A percentile compares a stretch with the other conserved stretches of the same genome.
Conservation (phyloP, 2,329 filamentous ascomycete genomes). For the Ramularia collo-cygni region DNA sequence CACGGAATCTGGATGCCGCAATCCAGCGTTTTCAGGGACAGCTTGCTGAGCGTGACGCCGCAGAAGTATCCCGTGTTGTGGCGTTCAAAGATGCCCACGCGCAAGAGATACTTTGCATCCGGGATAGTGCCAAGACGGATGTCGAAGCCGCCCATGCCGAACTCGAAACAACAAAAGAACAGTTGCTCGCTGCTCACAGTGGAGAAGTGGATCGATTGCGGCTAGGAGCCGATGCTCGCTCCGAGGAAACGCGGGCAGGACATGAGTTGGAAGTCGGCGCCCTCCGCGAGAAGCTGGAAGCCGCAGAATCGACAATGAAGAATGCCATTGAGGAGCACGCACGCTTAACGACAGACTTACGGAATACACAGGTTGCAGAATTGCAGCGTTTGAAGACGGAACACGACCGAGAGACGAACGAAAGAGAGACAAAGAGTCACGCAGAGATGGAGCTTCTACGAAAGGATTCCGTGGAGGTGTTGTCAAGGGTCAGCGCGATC, state of each 20-base stretch:
- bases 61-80: background rate
- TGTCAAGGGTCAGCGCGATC: slow-evolving; percentile 4
- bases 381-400: slow-evolving; percentile 8
- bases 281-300: slow-evolving; percentile 3
- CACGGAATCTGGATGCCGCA: background rate
- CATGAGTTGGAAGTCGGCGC: slow-evolving; percentile 5
- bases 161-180: slow-evolving; percentile 3
- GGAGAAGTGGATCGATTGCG: slow-evolving; percentile 1
- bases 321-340: slow-evolving; percentile 3
- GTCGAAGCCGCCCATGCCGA: background rate
- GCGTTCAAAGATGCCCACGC: background rate
- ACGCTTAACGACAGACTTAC: slow-evolving; percentile 1
- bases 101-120: background rate
- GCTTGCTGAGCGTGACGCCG: background rate
- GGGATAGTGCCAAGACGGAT: background rate
- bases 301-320: background rate
- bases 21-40: background rate
- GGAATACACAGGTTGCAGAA: slow-evolving; percentile 4
- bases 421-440: slow-evolving; percentile 1
- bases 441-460: slow-evolving; percentile 7
- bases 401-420: slow-evolving; percentile 9
- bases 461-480: slow-evolving; percentile 4
- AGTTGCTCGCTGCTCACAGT: slow-evolving; percentile 4
- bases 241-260: slow-evolving; percentile 1
- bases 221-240: slow-evolving; percentile 1